Percentiles rank a stretch among this genome's conserved stretches.
phyloP scores from a whole-genome alignment of 352 stramenopile genomes.

The Phytophthora fragariaefolia region DNA sequence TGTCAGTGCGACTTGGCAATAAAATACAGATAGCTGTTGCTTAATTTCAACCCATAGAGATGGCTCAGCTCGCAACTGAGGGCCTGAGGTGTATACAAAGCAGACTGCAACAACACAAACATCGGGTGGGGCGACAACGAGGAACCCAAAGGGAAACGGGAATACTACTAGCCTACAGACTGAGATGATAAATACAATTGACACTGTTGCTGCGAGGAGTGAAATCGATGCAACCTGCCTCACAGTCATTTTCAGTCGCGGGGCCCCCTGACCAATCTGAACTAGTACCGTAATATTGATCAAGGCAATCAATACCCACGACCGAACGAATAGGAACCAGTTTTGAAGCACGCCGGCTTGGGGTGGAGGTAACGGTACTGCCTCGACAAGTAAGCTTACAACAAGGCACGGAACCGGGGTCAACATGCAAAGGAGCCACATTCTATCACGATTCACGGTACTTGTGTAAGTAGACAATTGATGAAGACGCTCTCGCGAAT shows the following conservation, averaged over 20 bases:
- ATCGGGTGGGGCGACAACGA: slow-evolving; percentile 15
- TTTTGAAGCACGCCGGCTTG: slow-evolving; percentile 9
- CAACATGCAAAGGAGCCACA: slow-evolving; percentile 3
- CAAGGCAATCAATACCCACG: slow-evolving; percentile 10
- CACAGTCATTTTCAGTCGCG: slow-evolving; percentile 16
- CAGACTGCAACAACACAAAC: not conserved
- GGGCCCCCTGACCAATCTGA: slow-evolving; percentile 10
- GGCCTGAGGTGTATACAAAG: slow-evolving; percentile 7
- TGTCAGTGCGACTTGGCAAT: slow-evolving; percentile 18
- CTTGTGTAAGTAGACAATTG: not conserved
- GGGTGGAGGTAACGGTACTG: slow-evolving; percentile 1
- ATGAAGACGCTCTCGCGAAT: not conserved
- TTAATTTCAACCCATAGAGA: slow-evolving; percentile 2
- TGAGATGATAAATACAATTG: not conserved
- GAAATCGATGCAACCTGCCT: not conserved
- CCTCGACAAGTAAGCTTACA: slow-evolving; percentile 12
- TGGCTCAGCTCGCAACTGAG: not conserved
- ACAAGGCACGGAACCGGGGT: slow-evolving; percentile 22
- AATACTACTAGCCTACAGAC: slow-evolving; percentile 23
- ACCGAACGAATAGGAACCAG: slow-evolving; percentile 18
- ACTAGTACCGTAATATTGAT: slow-evolving; percentile 8
- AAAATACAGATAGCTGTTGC: slow-evolving; percentile 10
- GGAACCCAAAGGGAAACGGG: slow-evolving; percentile 40
- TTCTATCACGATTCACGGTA: not conserved
- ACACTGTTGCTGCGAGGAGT: not conserved